These are phyloP conservation scores for Schizothecium vesticola DNA, from an alignment of 495 filamentous ascomycete species.

Conservation along the genomic window DNA sequence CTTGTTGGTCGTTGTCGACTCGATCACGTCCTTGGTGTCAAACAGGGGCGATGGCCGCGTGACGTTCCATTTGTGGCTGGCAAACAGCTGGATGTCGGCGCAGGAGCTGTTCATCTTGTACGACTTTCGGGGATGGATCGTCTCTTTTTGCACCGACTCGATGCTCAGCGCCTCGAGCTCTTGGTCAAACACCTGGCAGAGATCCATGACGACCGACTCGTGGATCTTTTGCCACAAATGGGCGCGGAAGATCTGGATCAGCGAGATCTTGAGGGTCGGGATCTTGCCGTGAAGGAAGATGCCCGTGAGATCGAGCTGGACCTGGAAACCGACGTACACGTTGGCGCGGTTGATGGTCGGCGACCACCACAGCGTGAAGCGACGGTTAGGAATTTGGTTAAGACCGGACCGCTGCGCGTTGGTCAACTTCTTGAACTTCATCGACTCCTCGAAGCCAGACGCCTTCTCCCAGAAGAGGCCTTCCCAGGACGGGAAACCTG, in stretches of 20 bases:
- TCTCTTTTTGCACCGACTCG: slow-evolving; percentile 98
- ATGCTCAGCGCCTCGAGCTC: slow-evolving; percentile 94
- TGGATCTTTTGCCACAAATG: slow-evolving; percentile 99
- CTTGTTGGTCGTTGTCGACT: slow-evolving; percentile 93
- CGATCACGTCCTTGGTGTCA: slow-evolving; percentile 95
- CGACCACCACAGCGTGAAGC: slow-evolving; percentile 98
- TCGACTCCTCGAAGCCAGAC: slow-evolving; percentile 67
- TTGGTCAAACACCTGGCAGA: slow-evolving; percentile 99
- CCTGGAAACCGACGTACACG: slow-evolving; percentile 95
- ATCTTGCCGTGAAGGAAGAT: slow-evolving; percentile 99
- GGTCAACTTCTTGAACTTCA: slow-evolving; percentile 99
- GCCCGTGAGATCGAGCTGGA: slow-evolving; percentile 95
- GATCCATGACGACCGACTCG: slow-evolving; percentile 97
- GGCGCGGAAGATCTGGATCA: slow-evolving; percentile 99
- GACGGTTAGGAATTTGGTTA: slow-evolving; percentile 99
- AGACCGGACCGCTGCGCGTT: slow-evolving; percentile 98
- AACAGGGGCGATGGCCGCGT: slow-evolving; percentile 87
- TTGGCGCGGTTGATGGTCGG: slow-evolving; percentile 75
- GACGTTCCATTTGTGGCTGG: slow-evolving; percentile 98
- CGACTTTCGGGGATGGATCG: slow-evolving; percentile 97
- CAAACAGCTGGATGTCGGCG: slow-evolving; percentile 95
- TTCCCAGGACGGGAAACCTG: slow-evolving; percentile 98
- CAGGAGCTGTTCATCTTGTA: slow-evolving; percentile 99
- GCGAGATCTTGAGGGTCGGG: slow-evolving; percentile 93
- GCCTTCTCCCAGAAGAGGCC: slow-evolving; percentile 98